These are phyloP conservation scores for Hyaloraphidium curvatum DNA, from an alignment of 192 early-diverging fungal genomes.

Conservation along the genomic window DNA sequence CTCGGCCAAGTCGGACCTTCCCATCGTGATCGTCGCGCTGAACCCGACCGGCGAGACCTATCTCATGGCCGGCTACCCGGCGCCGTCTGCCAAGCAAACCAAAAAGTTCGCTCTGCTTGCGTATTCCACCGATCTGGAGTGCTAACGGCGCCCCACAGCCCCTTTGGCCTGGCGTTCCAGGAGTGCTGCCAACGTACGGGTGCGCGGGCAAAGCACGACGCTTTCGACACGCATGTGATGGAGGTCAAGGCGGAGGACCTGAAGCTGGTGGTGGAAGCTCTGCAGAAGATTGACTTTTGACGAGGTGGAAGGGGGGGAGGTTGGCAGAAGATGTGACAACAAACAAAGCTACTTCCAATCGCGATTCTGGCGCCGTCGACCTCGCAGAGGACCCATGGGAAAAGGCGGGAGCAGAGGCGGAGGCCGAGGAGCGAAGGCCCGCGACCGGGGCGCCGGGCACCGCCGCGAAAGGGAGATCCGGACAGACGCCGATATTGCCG, in stretches of 20 bases:
- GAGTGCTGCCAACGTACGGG: slow-evolving; percentile 43
- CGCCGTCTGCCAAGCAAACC: slow-evolving; percentile 16
- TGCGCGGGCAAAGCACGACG: slow-evolving; percentile 43
- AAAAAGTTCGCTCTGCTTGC: slow-evolving; percentile 18
- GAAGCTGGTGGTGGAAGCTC: slow-evolving; percentile 36
- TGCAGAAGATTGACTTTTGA: slow-evolving; percentile 20
- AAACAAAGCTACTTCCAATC: too few species aligned
- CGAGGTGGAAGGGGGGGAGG: too few species aligned
- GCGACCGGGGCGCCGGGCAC: too few species aligned
- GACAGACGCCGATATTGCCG: too few species aligned
- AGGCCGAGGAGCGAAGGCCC: too few species aligned
- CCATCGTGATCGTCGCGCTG: slow-evolving; percentile 60
- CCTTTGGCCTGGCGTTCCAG: slow-evolving; percentile 68
- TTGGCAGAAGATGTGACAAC: too few species aligned
- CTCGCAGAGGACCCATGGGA: too few species aligned
- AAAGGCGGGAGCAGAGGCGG: too few species aligned
- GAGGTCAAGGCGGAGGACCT: slow-evolving; percentile 60
- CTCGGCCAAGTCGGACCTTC: slow-evolving; percentile 33
- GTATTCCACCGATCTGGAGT: slow-evolving; percentile 22
- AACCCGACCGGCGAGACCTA: slow-evolving; percentile 36
- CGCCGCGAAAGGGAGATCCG: too few species aligned
- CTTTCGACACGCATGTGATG: slow-evolving; percentile 66
- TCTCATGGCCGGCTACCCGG: slow-evolving; percentile 47
- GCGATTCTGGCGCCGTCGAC: too few species aligned
- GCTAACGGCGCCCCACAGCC: slow-evolving; percentile 21